phyloP scores from a whole-genome alignment of 345 rosid genomes.

The Citrus maxima region DNA sequence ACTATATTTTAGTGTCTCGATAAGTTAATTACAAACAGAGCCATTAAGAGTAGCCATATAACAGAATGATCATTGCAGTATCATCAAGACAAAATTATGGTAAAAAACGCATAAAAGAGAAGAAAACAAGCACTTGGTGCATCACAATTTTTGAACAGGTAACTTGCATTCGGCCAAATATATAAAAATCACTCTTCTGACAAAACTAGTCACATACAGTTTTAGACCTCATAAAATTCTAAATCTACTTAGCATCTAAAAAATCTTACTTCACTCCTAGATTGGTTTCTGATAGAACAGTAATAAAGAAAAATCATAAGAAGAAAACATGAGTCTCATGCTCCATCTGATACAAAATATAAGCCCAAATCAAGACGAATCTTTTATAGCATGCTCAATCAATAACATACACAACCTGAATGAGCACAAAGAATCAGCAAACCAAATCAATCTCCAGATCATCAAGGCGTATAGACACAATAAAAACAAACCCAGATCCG shows the following conservation, averaged over 20 bases:
- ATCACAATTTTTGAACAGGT: neutral
- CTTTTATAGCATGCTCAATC: neutral
- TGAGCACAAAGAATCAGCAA: neutral
- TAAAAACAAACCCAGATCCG: constrained; percentile 23
- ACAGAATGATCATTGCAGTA: neutral
- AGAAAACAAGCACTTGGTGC: neutral
- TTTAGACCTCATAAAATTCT: neutral
- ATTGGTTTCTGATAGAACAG: no score
- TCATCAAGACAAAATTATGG: neutral
- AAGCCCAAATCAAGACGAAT: neutral
- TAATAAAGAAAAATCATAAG: no score
- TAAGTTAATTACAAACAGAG: neutral
- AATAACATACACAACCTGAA: neutral
- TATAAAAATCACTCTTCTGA: neutral
- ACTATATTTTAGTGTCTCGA: neutral
- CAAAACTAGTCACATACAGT: neutral
- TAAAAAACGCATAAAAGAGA: neutral
- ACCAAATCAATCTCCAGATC: neutral
- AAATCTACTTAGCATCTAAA: neutral
- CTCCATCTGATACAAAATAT: neutral
- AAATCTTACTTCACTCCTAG: no score
- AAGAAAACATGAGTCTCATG: no score
- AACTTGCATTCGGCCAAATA: neutral
- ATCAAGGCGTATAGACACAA: neutral
- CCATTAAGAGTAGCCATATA: neutral